A percentile compares a stretch with the other conserved stretches of the same genome.
phyloP scores from a whole-genome alignment of 2,329 filamentous ascomycete genomes.

The Claviceps purpurea region DNA sequence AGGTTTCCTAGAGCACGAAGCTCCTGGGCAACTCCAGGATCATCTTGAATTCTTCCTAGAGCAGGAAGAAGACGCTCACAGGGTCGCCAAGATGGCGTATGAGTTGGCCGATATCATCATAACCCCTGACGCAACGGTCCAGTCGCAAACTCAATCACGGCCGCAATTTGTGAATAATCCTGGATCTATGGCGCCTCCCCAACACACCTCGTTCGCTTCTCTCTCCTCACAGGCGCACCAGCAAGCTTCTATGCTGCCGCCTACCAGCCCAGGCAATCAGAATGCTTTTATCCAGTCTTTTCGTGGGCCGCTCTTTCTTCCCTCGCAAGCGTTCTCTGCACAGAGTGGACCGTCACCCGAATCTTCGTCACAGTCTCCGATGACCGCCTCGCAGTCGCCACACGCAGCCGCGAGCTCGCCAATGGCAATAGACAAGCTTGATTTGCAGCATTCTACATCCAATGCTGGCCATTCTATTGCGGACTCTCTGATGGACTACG shows the following conservation, averaged over 20 bases:
- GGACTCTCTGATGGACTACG: slow-evolving; percentile 29
- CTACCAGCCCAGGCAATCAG: slow-evolving; percentile 12
- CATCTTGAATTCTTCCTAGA: slow-evolving; percentile 52
- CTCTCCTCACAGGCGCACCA: slow-evolving; percentile 20
- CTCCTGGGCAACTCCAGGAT: slow-evolving; percentile 48
- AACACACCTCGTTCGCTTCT: slow-evolving; percentile 19
- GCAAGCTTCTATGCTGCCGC: slow-evolving; percentile 12
- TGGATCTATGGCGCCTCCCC: slow-evolving; percentile 13
- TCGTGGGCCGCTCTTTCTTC: slow-evolving; percentile 19
- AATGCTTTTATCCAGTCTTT: slow-evolving; percentile 17
- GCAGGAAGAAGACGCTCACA: slow-evolving; percentile 40
- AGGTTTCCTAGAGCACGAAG: slow-evolving; percentile 48
- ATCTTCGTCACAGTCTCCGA: slow-evolving; percentile 18
- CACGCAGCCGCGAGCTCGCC: slow-evolving; percentile 15
- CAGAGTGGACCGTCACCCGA: slow-evolving; percentile 18
- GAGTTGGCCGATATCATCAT: slow-evolving; percentile 37
- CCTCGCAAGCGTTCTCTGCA: slow-evolving; percentile 17
- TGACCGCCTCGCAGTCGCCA: slow-evolving; percentile 20
- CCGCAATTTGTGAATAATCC: slow-evolving; percentile 16
- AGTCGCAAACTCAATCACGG: background rate
- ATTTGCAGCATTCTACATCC: slow-evolving; percentile 17
- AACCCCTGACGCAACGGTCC: slow-evolving; percentile 16
- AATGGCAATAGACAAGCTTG: slow-evolving; percentile 21
- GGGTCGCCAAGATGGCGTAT: slow-evolving; percentile 45
- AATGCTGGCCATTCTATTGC: slow-evolving; percentile 12